Evolutionary conservation across 2,329 filamentous ascomycete genomes (phyloP).

Genomic region (Pestalotiopsis sp.): DNA sequence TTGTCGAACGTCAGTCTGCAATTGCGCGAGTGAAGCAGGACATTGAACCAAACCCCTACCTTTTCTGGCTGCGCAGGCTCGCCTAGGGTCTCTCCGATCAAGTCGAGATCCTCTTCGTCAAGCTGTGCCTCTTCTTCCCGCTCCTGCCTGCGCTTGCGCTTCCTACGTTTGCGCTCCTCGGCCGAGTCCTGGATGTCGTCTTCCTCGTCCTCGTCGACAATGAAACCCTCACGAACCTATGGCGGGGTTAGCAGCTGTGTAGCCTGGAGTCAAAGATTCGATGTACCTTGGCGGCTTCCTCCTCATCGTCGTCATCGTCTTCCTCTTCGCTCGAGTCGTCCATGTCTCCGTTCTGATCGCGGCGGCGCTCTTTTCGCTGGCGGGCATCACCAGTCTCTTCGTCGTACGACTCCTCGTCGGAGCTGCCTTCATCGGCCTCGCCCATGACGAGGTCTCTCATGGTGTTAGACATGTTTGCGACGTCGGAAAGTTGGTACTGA

Average conservation of each 20-base stretch:
- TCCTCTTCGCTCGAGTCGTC: conserved; percentile 93
- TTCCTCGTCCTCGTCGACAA: conserved; percentile 87
- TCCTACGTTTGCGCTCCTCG: conserved; percentile 67
- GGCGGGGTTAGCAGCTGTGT: neutral
- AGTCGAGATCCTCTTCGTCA: conserved; percentile 93
- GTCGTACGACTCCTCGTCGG: conserved; percentile 82
- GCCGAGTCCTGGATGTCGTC: conserved; percentile 65
- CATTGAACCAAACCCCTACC: conserved; percentile 49
- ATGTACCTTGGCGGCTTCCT: conserved; percentile 75
- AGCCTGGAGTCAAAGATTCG: neutral
- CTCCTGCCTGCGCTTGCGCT: conserved; percentile 73
- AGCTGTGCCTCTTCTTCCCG: conserved; percentile 85
- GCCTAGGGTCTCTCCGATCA: conserved; percentile 83
- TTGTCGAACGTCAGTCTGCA: neutral
- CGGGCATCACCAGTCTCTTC: conserved; percentile 69
- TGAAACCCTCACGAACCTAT: conserved; percentile 91
- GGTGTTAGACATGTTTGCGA: conserved; percentile 58
- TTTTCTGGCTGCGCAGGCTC: conserved; percentile 69
- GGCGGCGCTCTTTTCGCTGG: conserved; percentile 17
- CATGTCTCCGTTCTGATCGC: conserved; percentile 44
- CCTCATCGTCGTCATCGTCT: conserved; percentile 89
- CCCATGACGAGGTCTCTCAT: conserved; percentile 81
- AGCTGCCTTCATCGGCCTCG: conserved; percentile 83
- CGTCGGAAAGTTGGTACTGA: neutral
- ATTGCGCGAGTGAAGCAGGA: neutral